Base-by-base conservation (phyloP, 768 basidiomycete genomes). In the Tephrocybe sp. region DNA sequence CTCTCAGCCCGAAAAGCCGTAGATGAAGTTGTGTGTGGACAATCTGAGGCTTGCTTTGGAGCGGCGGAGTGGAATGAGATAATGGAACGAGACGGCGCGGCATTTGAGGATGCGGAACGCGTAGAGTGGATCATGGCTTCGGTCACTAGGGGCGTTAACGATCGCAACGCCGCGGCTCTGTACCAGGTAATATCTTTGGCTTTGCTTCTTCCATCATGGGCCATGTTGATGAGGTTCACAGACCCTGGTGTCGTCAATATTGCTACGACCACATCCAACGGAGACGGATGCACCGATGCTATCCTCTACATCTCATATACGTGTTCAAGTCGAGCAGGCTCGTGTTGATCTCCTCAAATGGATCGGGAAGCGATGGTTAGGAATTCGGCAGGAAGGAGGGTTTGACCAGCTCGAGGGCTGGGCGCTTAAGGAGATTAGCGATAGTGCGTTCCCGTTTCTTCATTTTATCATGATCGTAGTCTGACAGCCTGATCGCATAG, bases 381-480 rank as follows among this genome's bases (percentile, higher is more conserved):
- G 73, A 11, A 80, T 93, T 24, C 77, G 86, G 11, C 82, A 86
- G 43, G 83, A 84, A 45, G 81, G 83, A n/a, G 91, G 90, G 0
- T 96, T 98, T 59, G 85, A 88, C 45, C 63, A 69, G 3, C 74
- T 98, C n/a, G 92, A 96, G 43, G 78, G 77, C 3, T 97, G 93
- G 92, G 84, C 88, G 0, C 65, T 95, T 48, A 87, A 92, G 64
- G 96, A 98, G 62, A 92, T 98, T 34, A 80, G 83, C 36, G 82
- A 88, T 61, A 79, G 92, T 90, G 55, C 59, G 88, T 75, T 28
- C 45, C 41, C 30, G 32, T 25, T 48, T 6, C 20, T 34, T 39
- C 32, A n/a, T 26, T 28, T 41, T 23, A 34, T 37, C n/a, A 20
- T 20, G 6, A 21, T 36, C 18, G 3, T 4, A 39, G 10, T 39